A percentile compares a stretch with the other conserved stretches of the same genome.
Conservation (phyloP, 2,329 filamentous ascomycete genomes). For the Blastomyces parvus region DNA sequence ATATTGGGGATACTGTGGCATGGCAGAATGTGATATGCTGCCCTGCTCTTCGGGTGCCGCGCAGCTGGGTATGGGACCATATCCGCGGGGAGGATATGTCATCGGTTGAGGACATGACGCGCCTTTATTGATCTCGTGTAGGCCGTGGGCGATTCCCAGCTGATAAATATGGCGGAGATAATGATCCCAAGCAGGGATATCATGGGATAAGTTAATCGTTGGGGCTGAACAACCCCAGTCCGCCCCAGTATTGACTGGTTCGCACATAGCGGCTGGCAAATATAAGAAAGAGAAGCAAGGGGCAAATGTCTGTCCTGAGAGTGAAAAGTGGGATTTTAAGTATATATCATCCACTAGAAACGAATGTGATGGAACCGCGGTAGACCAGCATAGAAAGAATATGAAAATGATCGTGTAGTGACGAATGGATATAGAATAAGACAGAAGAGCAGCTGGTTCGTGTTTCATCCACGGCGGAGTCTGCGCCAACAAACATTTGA, state of each 20-base stretch:
- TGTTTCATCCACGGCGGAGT: neutral
- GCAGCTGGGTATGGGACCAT: neutral
- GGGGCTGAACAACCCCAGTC: neutral
- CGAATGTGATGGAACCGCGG: neutral
- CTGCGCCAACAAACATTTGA: neutral
- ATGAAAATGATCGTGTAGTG: neutral
- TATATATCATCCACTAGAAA: neutral
- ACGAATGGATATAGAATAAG: neutral
- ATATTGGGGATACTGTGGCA: neutral
- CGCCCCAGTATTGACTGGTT: neutral
- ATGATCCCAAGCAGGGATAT: neutral
- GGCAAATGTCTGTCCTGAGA: neutral
- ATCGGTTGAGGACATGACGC: neutral
- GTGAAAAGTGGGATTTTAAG: neutral
- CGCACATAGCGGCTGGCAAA: neutral
- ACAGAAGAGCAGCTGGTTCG: neutral
- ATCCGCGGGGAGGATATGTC: too few species aligned
- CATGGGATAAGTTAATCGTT: neutral
- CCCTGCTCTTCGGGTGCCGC: neutral
- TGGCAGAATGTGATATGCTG: neutral
- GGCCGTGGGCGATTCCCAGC: neutral
- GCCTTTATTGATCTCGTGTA: neutral
- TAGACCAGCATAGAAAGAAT: neutral
- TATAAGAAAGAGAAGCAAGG: neutral
- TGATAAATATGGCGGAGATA: neutral